phyloP scores from a whole-genome alignment of 1,284 basidiomycete species.

The Cutaneotrichosporon dermatis region DNA sequence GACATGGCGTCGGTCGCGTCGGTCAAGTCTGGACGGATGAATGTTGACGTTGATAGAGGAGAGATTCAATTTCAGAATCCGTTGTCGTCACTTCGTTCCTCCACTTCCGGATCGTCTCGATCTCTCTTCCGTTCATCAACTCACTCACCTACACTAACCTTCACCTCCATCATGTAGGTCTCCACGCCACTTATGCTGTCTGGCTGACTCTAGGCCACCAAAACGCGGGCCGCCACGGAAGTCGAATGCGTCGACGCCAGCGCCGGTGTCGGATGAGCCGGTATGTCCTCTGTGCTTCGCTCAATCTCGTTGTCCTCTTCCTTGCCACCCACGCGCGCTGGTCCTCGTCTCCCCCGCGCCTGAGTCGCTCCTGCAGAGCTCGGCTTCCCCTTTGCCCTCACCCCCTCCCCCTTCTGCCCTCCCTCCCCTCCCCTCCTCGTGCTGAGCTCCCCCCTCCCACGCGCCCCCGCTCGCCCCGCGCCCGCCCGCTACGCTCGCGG shows the following conservation, averaged over 20 bases:
- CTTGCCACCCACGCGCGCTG: too few species aligned
- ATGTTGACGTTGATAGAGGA: too few species aligned
- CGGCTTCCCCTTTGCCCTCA: neutral
- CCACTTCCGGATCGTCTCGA: neutral
- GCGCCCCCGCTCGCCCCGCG: too few species aligned
- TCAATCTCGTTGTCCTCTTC: neutral
- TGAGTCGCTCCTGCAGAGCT: neutral
- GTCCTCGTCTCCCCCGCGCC: neutral
- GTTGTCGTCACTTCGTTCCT: too few species aligned
- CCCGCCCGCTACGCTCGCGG: too few species aligned
- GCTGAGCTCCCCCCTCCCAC: too few species aligned
- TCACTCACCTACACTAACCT: neutral
- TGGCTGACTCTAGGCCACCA: conserved; percentile 15
- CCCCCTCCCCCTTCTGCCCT: neutral
- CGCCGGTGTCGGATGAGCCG: conserved; percentile 25
- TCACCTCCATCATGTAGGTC: conserved; percentile 8
- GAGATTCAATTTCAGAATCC: too few species aligned
- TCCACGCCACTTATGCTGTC: too few species aligned
- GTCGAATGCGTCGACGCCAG: conserved; percentile 38
- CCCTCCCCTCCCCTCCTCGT: neutral
- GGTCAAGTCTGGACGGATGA: too few species aligned
- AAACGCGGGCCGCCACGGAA: conserved; percentile 26
- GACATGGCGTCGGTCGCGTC: conserved; percentile 28
- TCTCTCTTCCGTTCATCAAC: neutral
- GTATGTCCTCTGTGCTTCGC: conserved; percentile 2